Evolutionary conservation across 2,329 filamentous ascomycete genomes (phyloP).

Genomic region (Microcyclospora pomicola): DNA sequence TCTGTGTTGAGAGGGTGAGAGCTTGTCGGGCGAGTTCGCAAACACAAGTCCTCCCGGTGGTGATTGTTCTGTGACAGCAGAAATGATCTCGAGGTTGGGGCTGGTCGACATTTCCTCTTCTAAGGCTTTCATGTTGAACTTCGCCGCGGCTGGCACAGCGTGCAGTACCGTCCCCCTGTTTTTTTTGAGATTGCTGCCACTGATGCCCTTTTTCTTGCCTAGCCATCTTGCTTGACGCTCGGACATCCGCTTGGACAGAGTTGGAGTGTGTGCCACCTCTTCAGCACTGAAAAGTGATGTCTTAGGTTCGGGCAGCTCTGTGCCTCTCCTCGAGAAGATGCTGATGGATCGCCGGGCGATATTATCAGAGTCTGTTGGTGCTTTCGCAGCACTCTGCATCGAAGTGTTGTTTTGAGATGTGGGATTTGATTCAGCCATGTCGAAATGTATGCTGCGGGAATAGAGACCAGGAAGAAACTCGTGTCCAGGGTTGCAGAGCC

Average conservation of each 20-base stretch:
- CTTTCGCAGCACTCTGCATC: too few relatives aligned
- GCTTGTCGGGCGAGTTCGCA: constrained; percentile 9
- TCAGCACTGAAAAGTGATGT: constrained; percentile 8
- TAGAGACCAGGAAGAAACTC: too few relatives aligned
- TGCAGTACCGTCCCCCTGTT: constrained; percentile 18
- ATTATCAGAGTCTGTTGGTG: too few relatives aligned
- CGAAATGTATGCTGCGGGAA: too few relatives aligned
- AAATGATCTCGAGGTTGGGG: constrained; percentile 27
- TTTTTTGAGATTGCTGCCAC: too few relatives aligned
- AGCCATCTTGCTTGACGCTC: too few relatives aligned
- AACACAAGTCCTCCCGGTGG: constrained; percentile 7
- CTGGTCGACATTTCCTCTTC: constrained; percentile 26
- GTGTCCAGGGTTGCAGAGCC: too few relatives aligned
- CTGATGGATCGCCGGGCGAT: constrained; percentile 19
- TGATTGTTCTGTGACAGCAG: constrained; percentile 18
- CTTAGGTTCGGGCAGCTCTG: constrained; percentile 13
- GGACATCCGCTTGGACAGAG: too few relatives aligned
- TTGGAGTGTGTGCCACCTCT: constrained; percentile 4
- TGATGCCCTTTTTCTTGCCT: too few relatives aligned
- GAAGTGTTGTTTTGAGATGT: too few relatives aligned
- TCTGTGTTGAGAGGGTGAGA: constrained; percentile 10
- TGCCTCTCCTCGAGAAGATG: constrained; percentile 24
- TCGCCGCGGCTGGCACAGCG: constrained; percentile 18
- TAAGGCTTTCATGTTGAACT: constrained; percentile 18
- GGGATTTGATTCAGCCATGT: too few relatives aligned